phyloP scores from a whole-genome alignment of 352 stramenopile species.

The Phytophthora litchii region DNA sequence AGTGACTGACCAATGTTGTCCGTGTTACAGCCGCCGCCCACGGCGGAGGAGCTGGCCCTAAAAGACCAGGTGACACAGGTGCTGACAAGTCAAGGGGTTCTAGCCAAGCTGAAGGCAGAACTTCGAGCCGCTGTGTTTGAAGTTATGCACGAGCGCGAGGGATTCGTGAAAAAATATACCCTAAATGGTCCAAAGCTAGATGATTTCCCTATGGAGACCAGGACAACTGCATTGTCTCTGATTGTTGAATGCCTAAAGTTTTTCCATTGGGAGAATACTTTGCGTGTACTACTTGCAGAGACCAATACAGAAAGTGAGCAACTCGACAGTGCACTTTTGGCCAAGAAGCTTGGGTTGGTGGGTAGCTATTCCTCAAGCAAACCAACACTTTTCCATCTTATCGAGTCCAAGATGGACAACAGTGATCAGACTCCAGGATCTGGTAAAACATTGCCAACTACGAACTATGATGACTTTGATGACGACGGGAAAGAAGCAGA shows the following conservation, averaged over 20 bases:
- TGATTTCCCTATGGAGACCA: slow-evolving; percentile 38
- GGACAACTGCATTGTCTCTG: slow-evolving; percentile 47
- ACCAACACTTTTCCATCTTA: slow-evolving; percentile 39
- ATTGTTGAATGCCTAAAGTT: slow-evolving; percentile 64
- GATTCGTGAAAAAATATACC: slow-evolving; percentile 19
- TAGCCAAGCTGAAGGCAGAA: slow-evolving; percentile 82
- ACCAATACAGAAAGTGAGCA: slow-evolving; percentile 31
- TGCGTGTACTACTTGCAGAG: slow-evolving; percentile 58
- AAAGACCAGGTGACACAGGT: slow-evolving; percentile 67
- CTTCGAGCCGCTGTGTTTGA: slow-evolving; percentile 78
- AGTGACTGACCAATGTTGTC: slow-evolving; percentile 23
- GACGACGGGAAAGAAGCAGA: slow-evolving; percentile 3
- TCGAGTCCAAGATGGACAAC: slow-evolving; percentile 20
- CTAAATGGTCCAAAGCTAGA: slow-evolving; percentile 26
- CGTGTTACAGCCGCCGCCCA: slow-evolving; percentile 36
- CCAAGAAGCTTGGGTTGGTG: slow-evolving; percentile 28
- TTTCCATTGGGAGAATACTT: slow-evolving; percentile 64
- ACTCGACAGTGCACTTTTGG: slow-evolving; percentile 9
- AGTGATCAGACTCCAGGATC: slow-evolving; percentile 3
- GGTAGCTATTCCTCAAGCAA: slow-evolving; percentile 1
- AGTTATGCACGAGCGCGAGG: slow-evolving; percentile 63
- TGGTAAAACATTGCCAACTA: not conserved
- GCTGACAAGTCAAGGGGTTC: slow-evolving; percentile 64
- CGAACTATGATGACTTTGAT: slow-evolving; percentile 6
- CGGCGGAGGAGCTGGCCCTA: slow-evolving; percentile 61